A percentile compares a stretch with the other conserved stretches of the same genome.
phyloP scores from a whole-genome alignment of 2,329 filamentous ascomycete species.

The Chrysoporthe deuterocubensis region DNA sequence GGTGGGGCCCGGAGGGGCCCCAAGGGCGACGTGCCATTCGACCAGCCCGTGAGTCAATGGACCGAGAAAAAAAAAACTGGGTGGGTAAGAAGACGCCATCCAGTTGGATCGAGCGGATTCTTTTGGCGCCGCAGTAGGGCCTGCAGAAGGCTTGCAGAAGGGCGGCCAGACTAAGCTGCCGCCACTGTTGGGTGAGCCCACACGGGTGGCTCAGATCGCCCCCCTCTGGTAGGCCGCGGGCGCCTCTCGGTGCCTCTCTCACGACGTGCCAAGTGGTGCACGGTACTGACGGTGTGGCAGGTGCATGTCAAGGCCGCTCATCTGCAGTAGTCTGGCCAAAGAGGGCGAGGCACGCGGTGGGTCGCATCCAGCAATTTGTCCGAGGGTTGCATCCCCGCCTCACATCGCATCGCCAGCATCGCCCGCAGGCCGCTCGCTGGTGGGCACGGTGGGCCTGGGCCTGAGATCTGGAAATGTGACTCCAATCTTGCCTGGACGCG shows the following conservation, averaged over 20 bases:
- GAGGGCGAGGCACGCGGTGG: constrained; percentile 8
- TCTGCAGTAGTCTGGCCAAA: neutral
- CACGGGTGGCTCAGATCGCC: neutral
- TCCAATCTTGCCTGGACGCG: neutral
- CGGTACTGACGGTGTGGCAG: constrained; percentile 17
- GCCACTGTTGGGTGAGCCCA: neutral
- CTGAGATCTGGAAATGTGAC: constrained; percentile 7
- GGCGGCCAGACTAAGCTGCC: neutral
- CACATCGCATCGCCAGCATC: constrained; percentile 18
- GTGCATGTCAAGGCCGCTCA: constrained; percentile 2
- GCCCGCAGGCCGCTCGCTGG: constrained; percentile 1
- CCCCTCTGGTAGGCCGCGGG: neutral
- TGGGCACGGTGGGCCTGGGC: constrained; percentile 3
- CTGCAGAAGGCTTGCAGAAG: constrained; percentile 28
- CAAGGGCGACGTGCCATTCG: constrained; percentile 24
- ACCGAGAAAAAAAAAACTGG: constrained; percentile 2
- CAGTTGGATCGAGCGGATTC: constrained; percentile 21
- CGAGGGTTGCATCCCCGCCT: constrained; percentile 20
- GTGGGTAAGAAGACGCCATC: neutral
- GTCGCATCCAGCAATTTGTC: constrained; percentile 24
- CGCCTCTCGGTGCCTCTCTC: neutral
- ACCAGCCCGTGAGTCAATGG: constrained; percentile 28
- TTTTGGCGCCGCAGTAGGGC: constrained; percentile 30
- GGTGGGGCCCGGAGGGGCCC: constrained; percentile 9
- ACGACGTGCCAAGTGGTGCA: neutral